phyloP scores from a whole-genome alignment of 805 yeast genomes.

The Metschnikowia lachancei region DNA sequence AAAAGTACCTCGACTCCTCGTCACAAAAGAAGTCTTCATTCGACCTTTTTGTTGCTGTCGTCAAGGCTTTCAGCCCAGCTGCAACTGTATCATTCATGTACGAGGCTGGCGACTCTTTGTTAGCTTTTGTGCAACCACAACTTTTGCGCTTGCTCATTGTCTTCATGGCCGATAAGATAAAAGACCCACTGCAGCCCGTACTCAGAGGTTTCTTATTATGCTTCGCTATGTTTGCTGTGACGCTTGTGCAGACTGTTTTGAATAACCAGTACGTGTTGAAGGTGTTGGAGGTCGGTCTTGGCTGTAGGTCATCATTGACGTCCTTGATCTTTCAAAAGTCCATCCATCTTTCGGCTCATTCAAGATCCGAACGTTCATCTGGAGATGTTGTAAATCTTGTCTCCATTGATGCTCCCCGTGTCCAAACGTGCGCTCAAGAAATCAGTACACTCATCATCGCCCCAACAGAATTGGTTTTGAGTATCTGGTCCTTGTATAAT shows the following conservation, averaged over 20 bases:
- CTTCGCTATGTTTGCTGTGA: conserved; percentile 52
- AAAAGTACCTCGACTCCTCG: conserved; percentile 18
- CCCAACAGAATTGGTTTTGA: conserved; percentile 19
- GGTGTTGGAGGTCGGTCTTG: conserved; percentile 56
- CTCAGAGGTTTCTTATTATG: conserved; percentile 20
- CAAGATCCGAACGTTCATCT: conserved; percentile 19
- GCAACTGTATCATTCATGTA: conserved; percentile 23
- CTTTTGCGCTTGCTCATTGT: conserved; percentile 63
- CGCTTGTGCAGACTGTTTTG: conserved; percentile 58
- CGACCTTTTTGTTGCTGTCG: conserved; percentile 21
- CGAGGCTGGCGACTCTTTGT: conserved; percentile 24
- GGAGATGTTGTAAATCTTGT: conserved; percentile 27
- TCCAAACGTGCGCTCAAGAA: conserved; percentile 22
- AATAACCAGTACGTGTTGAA: conserved; percentile 66
- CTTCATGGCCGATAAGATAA: conserved; percentile 47
- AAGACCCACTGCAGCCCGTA: conserved; percentile 14
- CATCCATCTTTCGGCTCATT: conserved; percentile 19
- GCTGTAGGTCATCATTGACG: conserved; percentile 22
- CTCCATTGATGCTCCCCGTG: conserved; percentile 25
- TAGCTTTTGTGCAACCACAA: conserved; percentile 80
- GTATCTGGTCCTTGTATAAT: conserved; percentile 23
- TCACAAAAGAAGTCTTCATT: conserved; percentile 6
- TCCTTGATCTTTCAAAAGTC: conserved; percentile 25
- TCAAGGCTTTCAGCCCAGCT: conserved; percentile 28
- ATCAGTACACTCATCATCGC: conserved; percentile 18